Base-by-base conservation (phyloP, 2,329 filamentous ascomycete genomes). In the Ophiostoma perfectum region DNA sequence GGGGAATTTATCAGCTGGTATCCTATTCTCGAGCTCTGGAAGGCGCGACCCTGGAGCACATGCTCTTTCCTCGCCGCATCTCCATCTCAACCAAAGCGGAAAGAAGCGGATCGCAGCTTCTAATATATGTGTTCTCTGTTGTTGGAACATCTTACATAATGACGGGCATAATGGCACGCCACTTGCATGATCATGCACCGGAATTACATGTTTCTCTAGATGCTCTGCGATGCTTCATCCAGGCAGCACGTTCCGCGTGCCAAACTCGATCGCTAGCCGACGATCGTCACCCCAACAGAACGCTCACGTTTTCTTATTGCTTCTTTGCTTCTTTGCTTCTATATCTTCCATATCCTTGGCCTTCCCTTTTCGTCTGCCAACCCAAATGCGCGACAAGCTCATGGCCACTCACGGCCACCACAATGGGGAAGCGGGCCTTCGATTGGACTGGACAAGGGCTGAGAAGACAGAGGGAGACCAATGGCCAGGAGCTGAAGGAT, bases 351-450 rank as follows among this genome's bases (percentile, higher is more conserved):
- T 36, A 7, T 55, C 12, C 49, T 58, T 58, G 14, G 52, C 52
- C 8, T 58, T 38, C 27, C 18, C 52, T 58, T 1, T 58, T 58
- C 27, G 27, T 27, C 27, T 27, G 27, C 27, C 27, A 27, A 2
- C 27, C 27, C 27, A 27, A 27, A 27, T 27, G 27, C 27, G 27
- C 27, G 27, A 16, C 12, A 27, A 52, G 55, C 55, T 60, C 55
- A 60, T 65, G 55, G 67, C 72, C 72, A 72, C 55, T 72, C 68
- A 66, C 69, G 69, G 6, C 66, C 52, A 67, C 70, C 72, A 73
- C 72, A 71, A 64, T 70, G 66, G 63, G 42, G 27, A 63, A 58
- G 63, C 55, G 39, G 67, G 66, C 68, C 66, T 69, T 18, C 7
- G 14, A 60, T 38, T 60, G 55, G 55, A 60, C 55, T 60, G 55